Evolutionary conservation across 225 moss, liverwort and hornwort species (phyloP), one percentile per base, ranked within the genome.

Genomic region (Bryoerythrophyllum caledonicum): DNA sequence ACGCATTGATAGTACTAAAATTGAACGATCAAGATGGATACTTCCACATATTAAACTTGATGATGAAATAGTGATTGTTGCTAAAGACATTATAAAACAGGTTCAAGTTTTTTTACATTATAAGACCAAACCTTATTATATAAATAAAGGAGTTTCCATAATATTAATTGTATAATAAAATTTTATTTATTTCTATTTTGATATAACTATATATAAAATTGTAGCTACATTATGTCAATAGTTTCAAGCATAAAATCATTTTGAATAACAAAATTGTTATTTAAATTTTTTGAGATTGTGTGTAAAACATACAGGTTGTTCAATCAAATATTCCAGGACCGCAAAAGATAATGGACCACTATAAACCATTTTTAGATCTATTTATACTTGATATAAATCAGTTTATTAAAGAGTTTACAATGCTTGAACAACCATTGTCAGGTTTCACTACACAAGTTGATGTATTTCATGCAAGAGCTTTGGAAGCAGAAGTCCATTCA

Each of bases 51-150:
- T 94, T 37, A 81, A 83, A 53, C 70, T 82, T 10, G 85, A 94
- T 38, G 94, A 96, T 81, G 96, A 96, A 74, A 78, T 96, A 51
- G 92, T 94, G 0, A 27, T 79, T 58, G 85, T 92, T 72, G 86
- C 92, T 16, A 96, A 96, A 73, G 72, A 85, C 53, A 82, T 92
- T 37, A 87, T 96, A 32, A 63, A 19, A 75, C 88, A 96, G 89
- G 96, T 96, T 82, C 60, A 5, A 6, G 3, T 5, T 0, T 48
- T 17, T 6, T 48, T 44, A 1, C 14, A 44, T 12, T 15, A 44
- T 15, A 44, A 15, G 15, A 15, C 0, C 15, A 4, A 15, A 44
- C 13, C 3, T 43, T 44, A n/a, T 49, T 19, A 17, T 3, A 49
- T 48, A 6, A 1, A 17, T 1, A 16, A 48, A 17, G 16, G 4